Percentiles rank a stretch among this genome's conserved stretches.
Evolutionary conservation across 2,329 filamentous ascomycete genomes (phyloP).

Genomic region (Trichoderma hamatum): DNA sequence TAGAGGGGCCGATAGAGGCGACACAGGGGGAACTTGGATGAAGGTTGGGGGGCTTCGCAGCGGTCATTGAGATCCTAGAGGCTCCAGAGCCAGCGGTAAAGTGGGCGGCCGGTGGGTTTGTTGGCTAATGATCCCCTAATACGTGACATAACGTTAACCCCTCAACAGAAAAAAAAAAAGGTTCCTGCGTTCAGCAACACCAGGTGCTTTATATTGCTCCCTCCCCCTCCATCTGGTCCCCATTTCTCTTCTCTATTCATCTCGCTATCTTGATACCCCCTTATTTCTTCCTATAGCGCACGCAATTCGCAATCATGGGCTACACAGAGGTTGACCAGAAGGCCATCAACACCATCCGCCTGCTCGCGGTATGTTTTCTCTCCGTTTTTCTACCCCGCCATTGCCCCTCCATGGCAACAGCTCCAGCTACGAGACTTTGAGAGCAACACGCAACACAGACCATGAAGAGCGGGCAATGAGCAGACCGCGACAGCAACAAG

Average conservation of each 20-base stretch:
- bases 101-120: background rate
- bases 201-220: conserved; percentile 31
- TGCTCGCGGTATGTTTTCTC: conserved; percentile 78
- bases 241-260: conserved; percentile 30
- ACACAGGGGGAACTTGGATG: conserved; percentile 25
- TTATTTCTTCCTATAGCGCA: conserved; percentile 29
- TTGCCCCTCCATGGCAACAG: conserved; percentile 38
- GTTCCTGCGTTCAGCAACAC: conserved; percentile 31
- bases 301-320: conserved; percentile 69
- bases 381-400: conserved; percentile 37
- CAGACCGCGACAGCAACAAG: no score
- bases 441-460: background rate
- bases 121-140: conserved; percentile 24
- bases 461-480: background rate
- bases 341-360: conserved; percentile 97
- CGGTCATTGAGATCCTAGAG: background rate
- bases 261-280: conserved; percentile 14
- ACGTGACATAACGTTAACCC: conserved; percentile 39
- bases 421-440: background rate
- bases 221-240: conserved; percentile 35
- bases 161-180: conserved; percentile 33
- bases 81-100: background rate
- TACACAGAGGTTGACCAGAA: conserved; percentile 86
- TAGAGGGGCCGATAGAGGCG: conserved; percentile 11
- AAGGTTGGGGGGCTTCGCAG: conserved; percentile 12